Conservation (phyloP, 495 filamentous ascomycete species). For the Daldinia grandis region DNA sequence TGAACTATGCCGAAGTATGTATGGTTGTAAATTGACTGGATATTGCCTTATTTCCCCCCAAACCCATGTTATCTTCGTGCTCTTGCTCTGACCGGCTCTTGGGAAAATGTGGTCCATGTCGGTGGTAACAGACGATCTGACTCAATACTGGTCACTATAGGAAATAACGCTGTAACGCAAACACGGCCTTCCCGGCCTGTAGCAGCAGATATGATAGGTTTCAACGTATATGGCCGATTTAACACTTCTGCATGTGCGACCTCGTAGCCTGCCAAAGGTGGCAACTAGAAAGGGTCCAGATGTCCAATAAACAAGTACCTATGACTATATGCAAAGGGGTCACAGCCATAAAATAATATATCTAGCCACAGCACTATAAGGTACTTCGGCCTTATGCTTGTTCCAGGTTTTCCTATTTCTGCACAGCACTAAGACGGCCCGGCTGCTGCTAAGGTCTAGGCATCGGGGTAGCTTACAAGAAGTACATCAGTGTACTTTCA, state of each 20-base stretch:
- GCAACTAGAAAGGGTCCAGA: background rate
- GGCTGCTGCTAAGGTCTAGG: background rate
- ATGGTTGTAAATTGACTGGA: background rate
- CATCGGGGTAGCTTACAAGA: background rate
- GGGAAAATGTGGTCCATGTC: background rate
- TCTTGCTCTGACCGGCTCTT: background rate
- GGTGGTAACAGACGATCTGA: background rate
- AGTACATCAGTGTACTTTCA: background rate
- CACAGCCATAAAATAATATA: background rate
- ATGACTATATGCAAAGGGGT: background rate
- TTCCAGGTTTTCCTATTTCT: background rate
- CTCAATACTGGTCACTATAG: background rate
- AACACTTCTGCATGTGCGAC: constrained; percentile 3
- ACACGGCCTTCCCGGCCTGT: background rate
- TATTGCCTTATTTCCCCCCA: background rate
- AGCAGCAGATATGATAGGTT: background rate
- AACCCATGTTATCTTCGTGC: background rate
- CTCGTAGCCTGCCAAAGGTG: constrained; percentile 1
- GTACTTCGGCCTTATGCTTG: background rate
- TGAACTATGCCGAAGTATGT: background rate
- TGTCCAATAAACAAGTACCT: background rate
- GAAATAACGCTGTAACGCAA: background rate
- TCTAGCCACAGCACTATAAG: background rate
- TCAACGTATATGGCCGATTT: background rate
- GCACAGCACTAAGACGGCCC: background rate